These are phyloP conservation scores for Ceratopteris richardii DNA, from an alignment of 75 land plant genomes.

Conservation along the genomic window DNA sequence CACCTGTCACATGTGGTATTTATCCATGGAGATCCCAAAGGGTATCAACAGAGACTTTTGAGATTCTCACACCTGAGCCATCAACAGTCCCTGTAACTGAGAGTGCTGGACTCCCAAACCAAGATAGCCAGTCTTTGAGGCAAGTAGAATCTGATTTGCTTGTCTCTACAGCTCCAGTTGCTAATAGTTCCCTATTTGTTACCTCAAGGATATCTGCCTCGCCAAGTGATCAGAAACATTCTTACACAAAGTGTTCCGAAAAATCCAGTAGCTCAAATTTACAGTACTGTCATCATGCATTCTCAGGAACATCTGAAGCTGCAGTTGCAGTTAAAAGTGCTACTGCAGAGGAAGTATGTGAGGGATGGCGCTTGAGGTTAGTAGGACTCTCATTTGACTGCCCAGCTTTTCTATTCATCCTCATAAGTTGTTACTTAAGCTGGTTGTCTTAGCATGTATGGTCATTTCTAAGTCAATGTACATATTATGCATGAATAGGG, in stretches of 20 bases:
- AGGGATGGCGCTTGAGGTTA: slow-evolving; percentile 83
- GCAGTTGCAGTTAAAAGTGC: slow-evolving; percentile 20
- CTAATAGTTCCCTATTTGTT: no score
- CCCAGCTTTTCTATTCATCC: no score
- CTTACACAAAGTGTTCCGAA: neutral
- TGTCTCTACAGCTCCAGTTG: no score
- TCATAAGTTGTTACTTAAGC: neutral
- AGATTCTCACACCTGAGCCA: no score
- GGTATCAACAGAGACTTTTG: no score
- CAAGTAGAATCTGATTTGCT: no score
- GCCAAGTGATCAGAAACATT: neutral
- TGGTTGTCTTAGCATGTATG: neutral
- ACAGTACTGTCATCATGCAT: neutral
- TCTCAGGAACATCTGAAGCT: slow-evolving; percentile 4
- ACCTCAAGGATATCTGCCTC: no score
- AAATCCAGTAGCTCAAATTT: neutral
- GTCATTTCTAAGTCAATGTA: neutral
- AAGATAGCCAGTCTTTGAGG: no score
- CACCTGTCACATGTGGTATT: no score
- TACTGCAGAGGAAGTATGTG: slow-evolving; percentile 83
- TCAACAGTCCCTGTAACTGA: no score
- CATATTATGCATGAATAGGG: slow-evolving; percentile 35
- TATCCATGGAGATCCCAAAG: no score
- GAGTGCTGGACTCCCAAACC: no score
- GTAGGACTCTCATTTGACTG: neutral